Base-by-base conservation (phyloP, 2,329 filamentous ascomycete species). In the Biscogniauxia sp. region DNA sequence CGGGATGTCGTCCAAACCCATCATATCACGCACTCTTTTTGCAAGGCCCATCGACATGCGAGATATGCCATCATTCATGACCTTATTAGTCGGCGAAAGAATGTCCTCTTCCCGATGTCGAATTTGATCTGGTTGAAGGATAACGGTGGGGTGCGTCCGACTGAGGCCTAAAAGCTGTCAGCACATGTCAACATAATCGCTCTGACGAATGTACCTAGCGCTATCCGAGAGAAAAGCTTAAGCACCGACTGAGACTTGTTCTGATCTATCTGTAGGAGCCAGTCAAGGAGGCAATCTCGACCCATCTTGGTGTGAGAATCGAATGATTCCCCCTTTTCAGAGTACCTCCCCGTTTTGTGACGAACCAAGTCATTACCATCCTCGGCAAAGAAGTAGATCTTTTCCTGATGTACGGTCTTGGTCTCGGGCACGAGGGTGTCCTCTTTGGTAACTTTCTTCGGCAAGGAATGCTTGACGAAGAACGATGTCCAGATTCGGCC, bases 51-150 rank as follows among this genome's bases (percentile, higher is more conserved):
- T 76, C 0, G 90, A 93, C 65, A 93, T 88, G 2, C 76, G 76
- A 0, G 81, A 85, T 52, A 91, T 88, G 0, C 91, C 87, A 58
- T 89, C 86, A 53, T 88, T 88, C 86, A 89, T 88, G 0, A 83
- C 79, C 7, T 79, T 74, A 0, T 68, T 65, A 1, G 61, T 71
- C 0, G 75, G 74, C 0, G 81, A 82, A 0, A 71, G 51, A 2
- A 84, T 66, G 63, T 84, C 79, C 0, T 65, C 3, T 4, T 62
- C 3, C 7, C 64, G 66, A 37, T 78, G 72, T 20, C 64, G 66
- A 45, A 88, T 84, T 59, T 87, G 80, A 0, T 73, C 23, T 0
- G 68, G 70, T 6, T 80, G 71, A 1, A 88, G 74, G 0, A 79
- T 68, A 0, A 84, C 60, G 0, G 81, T 79, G 1, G 82, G 77